Conservation (phyloP, 2,329 filamentous ascomycete genomes). For the Colletotrichum horii region DNA sequence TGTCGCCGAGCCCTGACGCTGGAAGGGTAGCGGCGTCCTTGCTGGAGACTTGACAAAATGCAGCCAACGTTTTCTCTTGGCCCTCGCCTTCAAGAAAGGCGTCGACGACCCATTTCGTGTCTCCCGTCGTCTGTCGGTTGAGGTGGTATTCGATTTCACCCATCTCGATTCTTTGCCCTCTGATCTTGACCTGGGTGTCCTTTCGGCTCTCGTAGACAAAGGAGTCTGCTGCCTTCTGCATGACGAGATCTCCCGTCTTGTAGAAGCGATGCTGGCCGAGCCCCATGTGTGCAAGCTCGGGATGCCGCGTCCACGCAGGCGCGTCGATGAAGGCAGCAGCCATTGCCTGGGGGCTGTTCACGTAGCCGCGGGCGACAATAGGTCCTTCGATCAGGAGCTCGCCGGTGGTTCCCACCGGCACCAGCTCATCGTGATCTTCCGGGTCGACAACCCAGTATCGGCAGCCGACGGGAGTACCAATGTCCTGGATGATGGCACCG, state of each 20-base stretch:
- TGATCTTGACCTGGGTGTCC: not conserved
- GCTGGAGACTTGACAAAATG: not conserved
- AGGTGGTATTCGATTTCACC: not conserved
- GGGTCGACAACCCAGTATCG: not conserved
- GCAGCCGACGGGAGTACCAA: not conserved
- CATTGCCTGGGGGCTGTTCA: not conserved
- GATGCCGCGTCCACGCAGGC: not conserved
- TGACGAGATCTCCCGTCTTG: not conserved
- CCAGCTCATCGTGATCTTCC: not conserved
- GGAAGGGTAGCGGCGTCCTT: not conserved
- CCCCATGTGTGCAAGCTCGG: not conserved
- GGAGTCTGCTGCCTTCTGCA: not conserved
- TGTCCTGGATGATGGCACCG: not conserved
- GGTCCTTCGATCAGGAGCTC: not conserved
- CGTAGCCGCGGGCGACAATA: not conserved
- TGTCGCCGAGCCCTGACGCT: not conserved
- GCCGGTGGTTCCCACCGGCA: not conserved
- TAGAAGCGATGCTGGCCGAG: not conserved
- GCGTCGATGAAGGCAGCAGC: not conserved
- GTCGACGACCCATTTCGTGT: not conserved
- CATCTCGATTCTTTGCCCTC: not conserved
- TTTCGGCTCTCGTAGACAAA: not conserved
- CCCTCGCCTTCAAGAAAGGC: not conserved
- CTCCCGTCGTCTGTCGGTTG: not conserved
- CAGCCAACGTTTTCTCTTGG: not conserved